Percentiles rank a stretch among this genome's conserved stretches.
These are phyloP conservation scores for Patellifolia procumbens DNA, from an alignment of 179 eudicot species.

Conservation along the genomic window DNA sequence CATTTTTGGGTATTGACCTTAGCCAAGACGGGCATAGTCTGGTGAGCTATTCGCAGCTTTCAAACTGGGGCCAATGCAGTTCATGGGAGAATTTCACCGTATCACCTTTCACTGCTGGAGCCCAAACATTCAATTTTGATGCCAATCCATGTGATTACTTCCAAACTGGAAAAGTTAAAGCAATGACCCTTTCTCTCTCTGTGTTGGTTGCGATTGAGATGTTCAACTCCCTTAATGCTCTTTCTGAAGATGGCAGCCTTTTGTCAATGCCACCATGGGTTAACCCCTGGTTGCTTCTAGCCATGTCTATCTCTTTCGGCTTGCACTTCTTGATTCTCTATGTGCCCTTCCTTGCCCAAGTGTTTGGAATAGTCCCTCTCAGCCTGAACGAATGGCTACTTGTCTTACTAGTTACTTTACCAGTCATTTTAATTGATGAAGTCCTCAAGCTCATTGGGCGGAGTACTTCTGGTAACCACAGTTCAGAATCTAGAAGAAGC, in stretches of 20 bases:
- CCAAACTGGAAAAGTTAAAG: slow-evolving; percentile 77
- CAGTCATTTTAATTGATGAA: slow-evolving; percentile 84
- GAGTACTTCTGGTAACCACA: slow-evolving; percentile 45
- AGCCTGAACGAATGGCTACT: slow-evolving; percentile 85
- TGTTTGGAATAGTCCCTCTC: slow-evolving; percentile 80
- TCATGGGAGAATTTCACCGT: slow-evolving; percentile 72
- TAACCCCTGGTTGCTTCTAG: slow-evolving; percentile 85
- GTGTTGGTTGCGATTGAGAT: slow-evolving; percentile 95
- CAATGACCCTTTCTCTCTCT: slow-evolving; percentile 95
- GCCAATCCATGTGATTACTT: slow-evolving; percentile 85
- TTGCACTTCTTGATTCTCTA: slow-evolving; percentile 78
- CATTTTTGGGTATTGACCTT: slow-evolving; percentile 90
- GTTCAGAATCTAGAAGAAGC: slow-evolving; percentile 23
- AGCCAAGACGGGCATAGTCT: slow-evolving; percentile 90
- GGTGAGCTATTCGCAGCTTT: slow-evolving; percentile 80
- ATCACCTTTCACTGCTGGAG: slow-evolving; percentile 76
- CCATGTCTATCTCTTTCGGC: slow-evolving; percentile 89
- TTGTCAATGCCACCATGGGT: slow-evolving; percentile 97
- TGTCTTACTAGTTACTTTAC: slow-evolving; percentile 72
- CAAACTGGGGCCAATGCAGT: slow-evolving; percentile 86
- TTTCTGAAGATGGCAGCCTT: slow-evolving; percentile 92
- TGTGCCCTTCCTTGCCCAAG: slow-evolving; percentile 77
- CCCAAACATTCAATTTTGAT: slow-evolving; percentile 52
- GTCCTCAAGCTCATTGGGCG: slow-evolving; percentile 79
- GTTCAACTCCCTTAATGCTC: slow-evolving; percentile 94